phyloP scores from a whole-genome alignment of 495 filamentous ascomycete species.

The Neurospora sp. region DNA sequence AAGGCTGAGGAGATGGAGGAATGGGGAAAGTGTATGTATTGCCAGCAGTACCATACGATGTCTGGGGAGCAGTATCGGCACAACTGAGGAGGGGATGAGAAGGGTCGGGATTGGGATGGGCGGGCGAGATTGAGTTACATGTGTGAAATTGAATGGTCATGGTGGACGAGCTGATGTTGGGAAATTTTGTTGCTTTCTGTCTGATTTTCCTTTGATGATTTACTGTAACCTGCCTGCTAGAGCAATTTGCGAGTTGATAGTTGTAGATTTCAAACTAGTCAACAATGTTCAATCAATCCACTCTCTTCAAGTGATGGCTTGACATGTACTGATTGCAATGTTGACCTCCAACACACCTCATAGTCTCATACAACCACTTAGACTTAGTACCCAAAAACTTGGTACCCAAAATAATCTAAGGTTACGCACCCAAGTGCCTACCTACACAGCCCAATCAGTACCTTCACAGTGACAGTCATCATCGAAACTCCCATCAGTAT shows the following conservation, averaged over 20 bases:
- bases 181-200: neutral
- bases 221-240: neutral
- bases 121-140: neutral
- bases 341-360: neutral
- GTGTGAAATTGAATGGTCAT: neutral
- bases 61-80: neutral
- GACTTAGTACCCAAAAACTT: no score
- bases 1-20: neutral
- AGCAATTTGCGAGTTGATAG: neutral
- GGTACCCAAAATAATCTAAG: neutral
- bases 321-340: neutral
- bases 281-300: neutral
- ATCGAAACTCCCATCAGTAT: neutral
- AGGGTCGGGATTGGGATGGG: neutral
- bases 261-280: neutral
- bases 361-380: neutral
- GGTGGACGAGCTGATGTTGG: neutral
- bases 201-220: neutral
- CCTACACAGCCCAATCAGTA: neutral
- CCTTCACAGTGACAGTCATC: no score
- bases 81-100: neutral
- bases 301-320: neutral
- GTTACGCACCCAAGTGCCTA: neutral
- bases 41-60: neutral
- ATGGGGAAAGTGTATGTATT: neutral